Conservation (phyloP, 2,329 filamentous ascomycete genomes). For the Colletotrichum gigasporum region DNA sequence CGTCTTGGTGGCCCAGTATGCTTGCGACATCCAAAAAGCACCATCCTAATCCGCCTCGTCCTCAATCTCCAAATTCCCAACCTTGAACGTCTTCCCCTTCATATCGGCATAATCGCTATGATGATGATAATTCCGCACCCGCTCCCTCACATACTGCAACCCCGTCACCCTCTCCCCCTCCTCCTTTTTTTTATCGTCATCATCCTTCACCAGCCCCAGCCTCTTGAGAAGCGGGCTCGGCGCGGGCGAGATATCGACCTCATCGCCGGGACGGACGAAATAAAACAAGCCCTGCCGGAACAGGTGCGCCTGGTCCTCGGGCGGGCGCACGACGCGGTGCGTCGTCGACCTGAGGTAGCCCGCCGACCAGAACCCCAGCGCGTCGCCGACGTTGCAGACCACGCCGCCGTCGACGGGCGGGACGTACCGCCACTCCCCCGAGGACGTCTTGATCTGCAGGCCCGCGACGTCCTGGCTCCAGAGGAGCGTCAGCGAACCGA, state of each 20-base stretch:
- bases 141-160: conserved; percentile 49
- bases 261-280: conserved; percentile 46
- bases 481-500: conserved; percentile 61
- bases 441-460: conserved; percentile 54
- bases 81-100: conserved; percentile 48
- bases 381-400: conserved; percentile 52
- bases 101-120: conserved; percentile 48
- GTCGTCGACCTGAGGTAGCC: conserved; percentile 45
- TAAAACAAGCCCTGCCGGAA: conserved; percentile 47
- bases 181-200: conserved; percentile 37
- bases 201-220: conserved; percentile 36
- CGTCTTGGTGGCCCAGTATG: no score
- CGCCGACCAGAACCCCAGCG: conserved; percentile 41
- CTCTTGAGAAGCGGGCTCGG: conserved; percentile 40
- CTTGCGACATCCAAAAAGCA: no score
- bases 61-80: conserved; percentile 50
- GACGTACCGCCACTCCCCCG: conserved; percentile 55
- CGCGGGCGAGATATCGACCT: conserved; percentile 40
- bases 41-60: conserved; percentile 46
- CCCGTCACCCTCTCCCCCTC: conserved; percentile 44
- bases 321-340: conserved; percentile 46
- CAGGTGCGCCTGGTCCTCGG: conserved; percentile 42
- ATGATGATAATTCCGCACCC: conserved; percentile 51
- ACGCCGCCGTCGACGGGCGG: conserved; percentile 54
- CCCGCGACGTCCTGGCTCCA: conserved; percentile 64